Conservation (phyloP, 257 asterid genomes). For the Petunia axillaris region DNA sequence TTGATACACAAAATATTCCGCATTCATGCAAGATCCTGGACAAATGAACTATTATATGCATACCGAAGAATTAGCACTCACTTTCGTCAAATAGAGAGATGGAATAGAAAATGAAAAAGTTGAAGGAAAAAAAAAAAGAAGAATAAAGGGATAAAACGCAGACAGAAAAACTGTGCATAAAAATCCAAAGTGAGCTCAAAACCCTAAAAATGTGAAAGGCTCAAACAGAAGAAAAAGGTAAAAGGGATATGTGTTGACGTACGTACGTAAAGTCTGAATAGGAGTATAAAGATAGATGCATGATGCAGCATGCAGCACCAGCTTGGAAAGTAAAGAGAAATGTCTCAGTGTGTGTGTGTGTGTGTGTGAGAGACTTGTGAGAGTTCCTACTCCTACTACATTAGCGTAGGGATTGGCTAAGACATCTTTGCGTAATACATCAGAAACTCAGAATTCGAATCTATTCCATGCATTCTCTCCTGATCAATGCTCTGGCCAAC, state of each 20-base stretch:
- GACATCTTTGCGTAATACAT: background rate
- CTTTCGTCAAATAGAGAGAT: background rate
- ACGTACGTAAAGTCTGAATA: slow-evolving; percentile 16
- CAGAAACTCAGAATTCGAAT: background rate
- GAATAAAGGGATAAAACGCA: too few species aligned
- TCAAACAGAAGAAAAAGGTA: background rate
- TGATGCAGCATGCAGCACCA: background rate
- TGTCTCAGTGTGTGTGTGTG: background rate
- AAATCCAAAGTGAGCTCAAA: background rate
- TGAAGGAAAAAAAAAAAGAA: too few species aligned
- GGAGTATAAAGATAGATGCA: slow-evolving; percentile 10
- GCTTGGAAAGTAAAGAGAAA: background rate
- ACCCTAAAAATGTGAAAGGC: slow-evolving; percentile 10
- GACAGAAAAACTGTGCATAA: background rate
- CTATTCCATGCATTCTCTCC: background rate
- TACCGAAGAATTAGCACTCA: background rate
- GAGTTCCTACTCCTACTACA: background rate
- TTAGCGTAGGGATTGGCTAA: background rate
- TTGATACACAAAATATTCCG: too few species aligned
- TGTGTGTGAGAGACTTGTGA: too few species aligned
- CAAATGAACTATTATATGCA: too few species aligned
- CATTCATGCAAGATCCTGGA: too few species aligned
- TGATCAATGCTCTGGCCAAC: background rate
- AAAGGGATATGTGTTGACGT: background rate
- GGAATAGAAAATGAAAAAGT: background rate